Percentiles rank a stretch among this genome's conserved stretches.
phyloP scores from a whole-genome alignment of 495 filamentous ascomycete species.

The Elaphomyces granulatus region DNA sequence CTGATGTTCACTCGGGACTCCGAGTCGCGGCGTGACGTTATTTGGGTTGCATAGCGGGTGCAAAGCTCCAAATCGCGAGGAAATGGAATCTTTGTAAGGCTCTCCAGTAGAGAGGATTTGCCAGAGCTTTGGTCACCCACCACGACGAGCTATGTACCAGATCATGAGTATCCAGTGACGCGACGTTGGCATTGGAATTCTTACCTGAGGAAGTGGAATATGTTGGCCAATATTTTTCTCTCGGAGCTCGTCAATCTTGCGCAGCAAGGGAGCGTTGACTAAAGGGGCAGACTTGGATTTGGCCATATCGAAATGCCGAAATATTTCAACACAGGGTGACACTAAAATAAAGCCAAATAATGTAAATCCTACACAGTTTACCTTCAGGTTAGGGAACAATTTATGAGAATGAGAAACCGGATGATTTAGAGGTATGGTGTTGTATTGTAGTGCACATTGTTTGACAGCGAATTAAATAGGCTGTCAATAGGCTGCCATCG shows the following conservation, averaged over 20 bases:
- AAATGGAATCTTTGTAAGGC: constrained; percentile 28
- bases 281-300: constrained; percentile 6
- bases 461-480: too few relatives aligned
- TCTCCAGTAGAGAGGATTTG: constrained; percentile 32
- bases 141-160: constrained; percentile 22
- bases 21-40: constrained; percentile 30
- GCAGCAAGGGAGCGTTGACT: constrained; percentile 21
- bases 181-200: background rate
- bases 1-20: constrained; percentile 21
- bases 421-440: too few relatives aligned
- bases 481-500: too few relatives aligned
- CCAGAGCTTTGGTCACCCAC: constrained; percentile 31
- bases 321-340: too few relatives aligned
- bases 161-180: constrained; percentile 1
- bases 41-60: constrained; percentile 34
- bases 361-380: too few relatives aligned
- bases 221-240: constrained; percentile 28
- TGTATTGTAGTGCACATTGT: too few relatives aligned
- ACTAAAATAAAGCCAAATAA: too few relatives aligned
- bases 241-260: constrained; percentile 31
- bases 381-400: too few relatives aligned
- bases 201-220: constrained; percentile 19
- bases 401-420: too few relatives aligned
- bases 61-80: constrained; percentile 29
- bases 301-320: constrained; percentile 5